Base-by-base conservation (phyloP, 2,329 filamentous ascomycete species). In the Fusarium graminum region DNA sequence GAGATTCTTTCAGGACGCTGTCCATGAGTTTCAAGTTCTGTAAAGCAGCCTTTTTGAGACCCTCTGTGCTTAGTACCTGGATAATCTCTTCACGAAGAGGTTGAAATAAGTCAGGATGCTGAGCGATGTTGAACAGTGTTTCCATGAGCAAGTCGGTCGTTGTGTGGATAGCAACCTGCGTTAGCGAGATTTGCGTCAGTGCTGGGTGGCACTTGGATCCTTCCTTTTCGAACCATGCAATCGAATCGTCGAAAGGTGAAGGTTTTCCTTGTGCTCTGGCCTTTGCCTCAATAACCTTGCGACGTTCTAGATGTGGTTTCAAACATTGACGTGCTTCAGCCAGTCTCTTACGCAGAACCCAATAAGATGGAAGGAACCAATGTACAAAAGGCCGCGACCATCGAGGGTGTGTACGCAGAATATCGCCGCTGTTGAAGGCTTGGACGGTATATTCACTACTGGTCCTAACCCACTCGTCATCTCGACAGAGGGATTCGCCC, bases 101-200 rank as follows among this genome's bases (percentile, higher is more conserved):
- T 7, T 77, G 72, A 6, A 82, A 47, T n/a, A 75, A 76, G 0
- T 74, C 69, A 4, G 75, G 72, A 32, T 80, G 77, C 4, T 78
- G 76, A 0, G 82, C 83, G 17, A 86, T 69, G 2, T 68, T 57
- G 0, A 62, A 26, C 36, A 74, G 56, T 0, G 61, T 64, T 26
- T 69, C 59, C 1, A 55, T 50, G 0, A 73, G 38, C 6, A 73
- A 7, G 12, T 74, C 72, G 4, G 80, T 79, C 0, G 85, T 86
- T 1, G 85, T 87, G 71, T 87, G 85, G 26, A 86, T 85, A 6
- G 83, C 81, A 1, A 83, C 85, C 36, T 85, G 80, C 1, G 78
- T 76, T 26, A 76, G 72, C 2, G 45, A 39, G 4, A 74, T 51
- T 38, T 74, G 72, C 1, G 55, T 50, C 1, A 49, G 25, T 2